Evolutionary conservation across 805 yeast genomes (phyloP).

Genomic region (Ogataea paradorogensis): DNA sequence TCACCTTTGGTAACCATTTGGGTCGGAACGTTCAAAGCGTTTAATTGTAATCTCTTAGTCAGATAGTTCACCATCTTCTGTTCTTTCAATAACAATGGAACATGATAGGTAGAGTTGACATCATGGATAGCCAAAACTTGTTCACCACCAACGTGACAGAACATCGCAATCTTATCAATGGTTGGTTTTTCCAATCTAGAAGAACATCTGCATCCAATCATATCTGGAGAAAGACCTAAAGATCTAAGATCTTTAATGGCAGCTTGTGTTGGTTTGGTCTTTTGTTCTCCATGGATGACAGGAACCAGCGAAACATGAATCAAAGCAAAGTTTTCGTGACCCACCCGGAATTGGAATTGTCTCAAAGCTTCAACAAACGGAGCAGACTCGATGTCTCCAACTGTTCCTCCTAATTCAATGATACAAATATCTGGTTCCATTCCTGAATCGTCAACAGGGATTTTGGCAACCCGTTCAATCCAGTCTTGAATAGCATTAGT

Average conservation of each 20-base stretch:
- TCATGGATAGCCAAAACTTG: conserved; percentile 97
- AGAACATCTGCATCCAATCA: conserved; percentile 97
- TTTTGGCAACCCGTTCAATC: conserved; percentile 88
- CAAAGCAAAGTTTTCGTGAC: conserved; percentile 87
- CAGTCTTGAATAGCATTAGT: conserved; percentile 98
- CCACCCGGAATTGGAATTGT: conserved; percentile 98
- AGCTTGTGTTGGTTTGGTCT: conserved; percentile 99
- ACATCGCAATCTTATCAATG: conserved; percentile 96
- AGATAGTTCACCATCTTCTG: conserved; percentile 80
- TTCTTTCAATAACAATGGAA: conserved; percentile 85
- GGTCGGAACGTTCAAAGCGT: conserved; percentile 41
- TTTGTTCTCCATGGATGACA: conserved; percentile 97
- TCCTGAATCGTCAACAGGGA: conserved; percentile 90
- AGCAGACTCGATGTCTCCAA: conserved; percentile 98
- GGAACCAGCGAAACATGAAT: conserved; percentile 97
- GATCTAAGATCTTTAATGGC: conserved; percentile 97
- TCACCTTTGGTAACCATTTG: conserved; percentile 66
- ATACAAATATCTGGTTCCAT: conserved; percentile 94
- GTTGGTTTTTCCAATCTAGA: conserved; percentile 77
- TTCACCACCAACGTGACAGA: conserved; percentile 97
- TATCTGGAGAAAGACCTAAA: conserved; percentile 90
- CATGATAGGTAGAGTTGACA: conserved; percentile 95
- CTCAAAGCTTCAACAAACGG: conserved; percentile 98
- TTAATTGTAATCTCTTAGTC: conserved; percentile 61
- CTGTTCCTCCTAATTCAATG: conserved; percentile 98